phyloP scores from a whole-genome alignment of 2,329 filamentous ascomycete species.

The Neonectria neomacrospora region DNA sequence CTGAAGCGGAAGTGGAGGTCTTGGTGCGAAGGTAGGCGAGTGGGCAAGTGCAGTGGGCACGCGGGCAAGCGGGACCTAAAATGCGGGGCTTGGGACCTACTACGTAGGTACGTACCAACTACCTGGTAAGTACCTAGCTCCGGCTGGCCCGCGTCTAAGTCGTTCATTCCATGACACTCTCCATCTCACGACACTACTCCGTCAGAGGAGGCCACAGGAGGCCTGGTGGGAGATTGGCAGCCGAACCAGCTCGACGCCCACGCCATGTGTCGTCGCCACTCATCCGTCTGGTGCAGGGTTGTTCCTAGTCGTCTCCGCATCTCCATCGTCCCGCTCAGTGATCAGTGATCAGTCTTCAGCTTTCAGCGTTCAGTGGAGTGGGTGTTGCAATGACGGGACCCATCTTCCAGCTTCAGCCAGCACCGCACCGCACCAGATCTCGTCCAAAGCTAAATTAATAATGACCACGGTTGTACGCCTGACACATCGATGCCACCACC shows the following conservation, averaged over 20 bases:
- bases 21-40: constrained; percentile 7
- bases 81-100: not conserved
- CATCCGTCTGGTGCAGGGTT: constrained; percentile 32
- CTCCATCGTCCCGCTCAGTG: constrained; percentile 26
- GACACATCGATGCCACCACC: constrained; percentile 32
- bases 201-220: constrained; percentile 40
- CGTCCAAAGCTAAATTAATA: constrained; percentile 34
- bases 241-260: constrained; percentile 33
- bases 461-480: constrained; percentile 27
- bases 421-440: constrained; percentile 36
- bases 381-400: constrained; percentile 5
- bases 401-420: constrained; percentile 17
- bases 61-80: constrained; percentile 3
- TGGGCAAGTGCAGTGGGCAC: constrained; percentile 6
- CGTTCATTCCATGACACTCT: constrained; percentile 26
- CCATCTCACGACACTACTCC: constrained; percentile 36
- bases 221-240: constrained; percentile 40
- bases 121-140: constrained; percentile 17
- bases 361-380: not conserved
- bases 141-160: constrained; percentile 39
- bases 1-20: constrained; percentile 16
- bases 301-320: constrained; percentile 38
- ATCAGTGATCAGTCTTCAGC: not conserved
- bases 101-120: constrained; percentile 26
- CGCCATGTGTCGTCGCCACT: constrained; percentile 42